These are phyloP conservation scores for Oenanthe sinensis DNA, from an alignment of 129 eudicot genomes.

Conservation along the genomic window DNA sequence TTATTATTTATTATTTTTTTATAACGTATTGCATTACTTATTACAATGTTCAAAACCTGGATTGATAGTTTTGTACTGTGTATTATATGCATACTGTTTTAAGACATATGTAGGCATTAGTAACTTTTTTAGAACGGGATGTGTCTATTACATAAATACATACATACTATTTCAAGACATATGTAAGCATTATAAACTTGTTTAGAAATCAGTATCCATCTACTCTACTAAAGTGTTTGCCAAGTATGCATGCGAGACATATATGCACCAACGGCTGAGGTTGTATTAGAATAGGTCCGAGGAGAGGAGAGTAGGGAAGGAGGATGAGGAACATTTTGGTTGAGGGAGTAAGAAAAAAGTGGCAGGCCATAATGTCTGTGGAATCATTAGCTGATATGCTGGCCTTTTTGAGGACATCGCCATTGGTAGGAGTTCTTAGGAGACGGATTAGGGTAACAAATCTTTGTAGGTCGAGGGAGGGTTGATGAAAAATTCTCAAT, in stretches of 20 bases:
- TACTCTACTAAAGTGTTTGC: background rate
- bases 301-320: background rate
- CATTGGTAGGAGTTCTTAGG: background rate
- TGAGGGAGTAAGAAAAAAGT: background rate
- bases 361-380: background rate
- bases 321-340: background rate
- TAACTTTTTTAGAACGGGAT: background rate
- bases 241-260: background rate
- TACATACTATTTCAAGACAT: background rate
- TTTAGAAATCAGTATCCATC: background rate
- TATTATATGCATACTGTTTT: background rate
- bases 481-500: background rate
- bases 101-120: background rate
- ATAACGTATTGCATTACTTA: background rate
- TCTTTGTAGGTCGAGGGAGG: background rate
- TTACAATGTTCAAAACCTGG: background rate
- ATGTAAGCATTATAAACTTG: background rate
- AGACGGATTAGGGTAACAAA: no score
- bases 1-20: background rate
- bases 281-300: background rate
- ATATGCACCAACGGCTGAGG: background rate
- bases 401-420: background rate
- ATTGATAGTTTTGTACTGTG: background rate
- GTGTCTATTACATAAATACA: no score
- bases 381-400: background rate